Percentiles rank a stretch among this genome's conserved stretches.
These are phyloP conservation scores for Areca catechu DNA, from an alignment of 176 grass and related monocot species.

Conservation along the genomic window DNA sequence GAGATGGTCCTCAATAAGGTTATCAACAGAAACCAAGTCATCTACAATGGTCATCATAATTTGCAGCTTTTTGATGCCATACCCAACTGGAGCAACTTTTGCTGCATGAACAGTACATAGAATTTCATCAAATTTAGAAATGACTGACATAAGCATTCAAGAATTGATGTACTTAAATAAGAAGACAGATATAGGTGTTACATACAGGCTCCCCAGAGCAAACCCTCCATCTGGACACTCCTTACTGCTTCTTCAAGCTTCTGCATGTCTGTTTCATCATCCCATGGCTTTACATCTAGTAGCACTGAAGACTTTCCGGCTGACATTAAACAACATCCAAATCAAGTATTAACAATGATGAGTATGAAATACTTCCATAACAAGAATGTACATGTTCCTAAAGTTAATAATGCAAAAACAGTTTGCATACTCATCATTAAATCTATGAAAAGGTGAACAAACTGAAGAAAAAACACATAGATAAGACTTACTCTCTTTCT, in stretches of 20 bases:
- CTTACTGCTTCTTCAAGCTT: constrained; percentile 91
- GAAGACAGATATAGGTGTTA: constrained; percentile 1
- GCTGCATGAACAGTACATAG: constrained; percentile 28
- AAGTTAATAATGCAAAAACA: too few relatives aligned
- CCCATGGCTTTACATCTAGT: constrained; percentile 90
- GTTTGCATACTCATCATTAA: not conserved
- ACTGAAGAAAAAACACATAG: not conserved
- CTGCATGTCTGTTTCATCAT: constrained; percentile 89
- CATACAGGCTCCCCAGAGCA: constrained; percentile 96
- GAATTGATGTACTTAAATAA: not conserved
- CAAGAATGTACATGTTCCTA: too few relatives aligned
- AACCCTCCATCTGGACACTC: constrained; percentile 69
- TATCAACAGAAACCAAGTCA: constrained; percentile 84
- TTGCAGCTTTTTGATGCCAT: constrained; percentile 95
- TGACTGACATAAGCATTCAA: too few relatives aligned
- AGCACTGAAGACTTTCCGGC: constrained; percentile 85
- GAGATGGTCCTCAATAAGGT: constrained; percentile 53
- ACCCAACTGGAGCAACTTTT: constrained; percentile 83
- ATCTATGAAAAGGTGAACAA: constrained; percentile 24
- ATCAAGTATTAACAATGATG: too few relatives aligned
- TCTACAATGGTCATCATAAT: constrained; percentile 99
- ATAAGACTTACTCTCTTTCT: too few relatives aligned
- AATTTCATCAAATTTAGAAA: too few relatives aligned
- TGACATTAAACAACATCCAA: constrained; percentile 1
- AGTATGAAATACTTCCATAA: too few relatives aligned